Conservation (phyloP, 306 rosid genomes). For the Castanea mollissima region DNA sequence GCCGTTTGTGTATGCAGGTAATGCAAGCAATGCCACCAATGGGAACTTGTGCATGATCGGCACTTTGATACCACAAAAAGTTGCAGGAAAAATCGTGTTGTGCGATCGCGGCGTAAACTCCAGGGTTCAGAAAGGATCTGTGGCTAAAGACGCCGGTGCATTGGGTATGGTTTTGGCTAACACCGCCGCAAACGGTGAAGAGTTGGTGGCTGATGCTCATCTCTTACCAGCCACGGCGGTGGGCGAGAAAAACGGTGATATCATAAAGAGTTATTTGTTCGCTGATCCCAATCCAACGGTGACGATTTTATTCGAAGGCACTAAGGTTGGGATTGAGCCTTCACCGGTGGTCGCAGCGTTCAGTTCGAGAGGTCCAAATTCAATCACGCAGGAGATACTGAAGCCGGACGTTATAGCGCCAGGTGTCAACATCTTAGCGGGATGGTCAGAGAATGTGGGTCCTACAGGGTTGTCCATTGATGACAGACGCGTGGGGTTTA, state of each 20-base stretch:
- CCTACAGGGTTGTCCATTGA: constrained; percentile 43
- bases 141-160: constrained; percentile 68
- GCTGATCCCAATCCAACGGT: constrained; percentile 50
- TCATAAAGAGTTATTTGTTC: constrained; percentile 38
- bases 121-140: constrained; percentile 58
- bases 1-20: constrained; percentile 54
- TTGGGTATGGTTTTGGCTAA: constrained; percentile 71
- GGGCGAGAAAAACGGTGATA: constrained; percentile 42
- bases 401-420: constrained; percentile 88
- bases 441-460: constrained; percentile 40
- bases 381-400: constrained; percentile 47
- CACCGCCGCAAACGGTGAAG: constrained; percentile 48
- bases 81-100: constrained; percentile 63
- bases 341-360: constrained; percentile 83
- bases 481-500: constrained; percentile 70
- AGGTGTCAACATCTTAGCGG: constrained; percentile 77
- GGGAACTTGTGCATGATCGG: constrained; percentile 45
- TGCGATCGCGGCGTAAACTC: constrained; percentile 62
- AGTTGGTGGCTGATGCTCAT: constrained; percentile 69
- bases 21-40: constrained; percentile 41
- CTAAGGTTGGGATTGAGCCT: constrained; percentile 53
- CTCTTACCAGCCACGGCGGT: constrained; percentile 55
- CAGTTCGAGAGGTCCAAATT: constrained; percentile 76
- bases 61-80: constrained; percentile 50
- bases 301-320: constrained; percentile 53